Evolutionary conservation across 768 basidiomycete genomes (phyloP).

Genomic region (Rhizopogon rudus): DNA sequence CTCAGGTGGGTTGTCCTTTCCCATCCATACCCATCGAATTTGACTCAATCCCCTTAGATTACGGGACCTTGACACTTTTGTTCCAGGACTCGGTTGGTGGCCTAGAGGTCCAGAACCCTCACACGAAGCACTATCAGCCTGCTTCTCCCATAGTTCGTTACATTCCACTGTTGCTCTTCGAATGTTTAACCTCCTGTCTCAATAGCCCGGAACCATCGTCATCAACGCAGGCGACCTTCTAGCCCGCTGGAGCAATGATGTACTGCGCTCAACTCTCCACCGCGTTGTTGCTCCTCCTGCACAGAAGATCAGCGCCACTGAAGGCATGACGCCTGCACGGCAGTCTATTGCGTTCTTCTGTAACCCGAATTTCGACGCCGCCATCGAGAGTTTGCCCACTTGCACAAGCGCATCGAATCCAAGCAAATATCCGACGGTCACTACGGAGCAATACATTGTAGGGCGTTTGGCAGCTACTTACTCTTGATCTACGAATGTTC

Average conservation of each 20-base stretch:
- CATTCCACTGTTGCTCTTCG: background rate
- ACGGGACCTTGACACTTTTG: constrained; percentile 75
- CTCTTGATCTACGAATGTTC: constrained; percentile 22
- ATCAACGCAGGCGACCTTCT: constrained; percentile 81
- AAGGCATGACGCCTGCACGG: constrained; percentile 56
- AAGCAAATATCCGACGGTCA: constrained; percentile 69
- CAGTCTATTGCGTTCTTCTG: constrained; percentile 88
- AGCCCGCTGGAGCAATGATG: constrained; percentile 80
- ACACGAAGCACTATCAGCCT: constrained; percentile 64
- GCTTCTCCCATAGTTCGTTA: constrained; percentile 69
- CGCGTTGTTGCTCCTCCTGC: constrained; percentile 73
- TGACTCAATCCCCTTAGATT: constrained; percentile 40
- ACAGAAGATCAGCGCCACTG: constrained; percentile 40
- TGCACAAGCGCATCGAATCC: constrained; percentile 36
- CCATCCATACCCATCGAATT: background rate
- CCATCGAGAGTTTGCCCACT: constrained; percentile 68
- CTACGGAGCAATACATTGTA: constrained; percentile 74
- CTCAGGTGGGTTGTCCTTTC: constrained; percentile 41
- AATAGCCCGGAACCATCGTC: constrained; percentile 73
- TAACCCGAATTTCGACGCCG: constrained; percentile 69
- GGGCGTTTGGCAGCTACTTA: constrained; percentile 62
- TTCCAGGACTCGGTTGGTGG: constrained; percentile 86
- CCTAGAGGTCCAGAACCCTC: constrained; percentile 76
- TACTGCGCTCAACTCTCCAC: constrained; percentile 75
- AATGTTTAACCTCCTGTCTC: background rate